Base-by-base conservation (phyloP, 2,329 filamentous ascomycete genomes). In the Epichloe baconii region DNA sequence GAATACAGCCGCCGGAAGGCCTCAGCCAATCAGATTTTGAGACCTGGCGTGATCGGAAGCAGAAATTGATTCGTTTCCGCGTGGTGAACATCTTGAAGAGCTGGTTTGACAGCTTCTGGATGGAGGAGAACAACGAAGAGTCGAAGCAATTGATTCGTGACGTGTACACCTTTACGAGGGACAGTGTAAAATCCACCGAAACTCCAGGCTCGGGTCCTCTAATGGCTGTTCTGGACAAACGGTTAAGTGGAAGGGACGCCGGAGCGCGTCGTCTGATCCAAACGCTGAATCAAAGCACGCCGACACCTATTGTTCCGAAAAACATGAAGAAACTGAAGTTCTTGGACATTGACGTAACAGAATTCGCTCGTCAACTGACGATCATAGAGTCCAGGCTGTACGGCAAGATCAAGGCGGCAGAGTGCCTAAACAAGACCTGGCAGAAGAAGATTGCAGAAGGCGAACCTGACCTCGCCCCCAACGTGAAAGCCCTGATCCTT, bases 321-420 rank as follows among this genome's bases (percentile, higher is more conserved):
- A 96, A 97, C 66, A 95, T 98, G 89, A 96, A 93, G 78, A 98
- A 96, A 70, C 79, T 98, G 59, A 98, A 97, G 68, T 97, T 98
- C 71, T 72, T 97, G 51, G 93, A 98, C 64, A 96, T 98, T 59
- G 93, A 98, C 64, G 83, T 89, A 0, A 87, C 86, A 0, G 93
- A 98, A 64, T 97, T 98, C 68, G 93, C 93, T n/a, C 83, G 93
- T 46, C 93, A 98, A 67, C 76, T 98, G 55, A 98, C 93, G 0
- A 93, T 98, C 57, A 95, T 97, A 56, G 93, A 98, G 68, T 95
- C 90, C 2, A 85, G 85, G 55, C 76, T 97, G 1, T 98, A 97
- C 62, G 88, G 86, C 59, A 96, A 95, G 71, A 95, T 98, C 67
- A 91, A 91, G 67, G 86, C 91, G 0, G 93, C 88, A 0, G 93